A percentile compares a stretch with the other conserved stretches of the same genome.
Conservation (phyloP, 352 stramenopile species). For the Globisporangium parvum region DNA sequence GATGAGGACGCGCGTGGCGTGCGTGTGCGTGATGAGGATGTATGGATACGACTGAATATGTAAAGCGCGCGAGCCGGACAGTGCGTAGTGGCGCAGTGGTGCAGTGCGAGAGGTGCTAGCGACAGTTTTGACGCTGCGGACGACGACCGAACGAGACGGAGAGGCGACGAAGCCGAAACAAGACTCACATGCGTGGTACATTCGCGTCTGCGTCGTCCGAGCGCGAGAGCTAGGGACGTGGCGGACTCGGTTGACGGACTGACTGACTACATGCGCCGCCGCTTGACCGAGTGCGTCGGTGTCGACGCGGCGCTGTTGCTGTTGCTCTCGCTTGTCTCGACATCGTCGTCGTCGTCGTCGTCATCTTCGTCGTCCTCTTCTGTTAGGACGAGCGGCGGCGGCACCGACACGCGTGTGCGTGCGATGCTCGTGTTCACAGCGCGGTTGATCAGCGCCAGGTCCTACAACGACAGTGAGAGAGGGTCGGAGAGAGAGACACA, state of each 20-base stretch:
- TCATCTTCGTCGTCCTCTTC: slow-evolving; percentile 10
- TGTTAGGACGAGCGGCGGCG: slow-evolving; percentile 8
- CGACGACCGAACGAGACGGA: too few species aligned
- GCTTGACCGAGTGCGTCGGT: slow-evolving; percentile 15
- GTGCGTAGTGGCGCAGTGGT: not conserved
- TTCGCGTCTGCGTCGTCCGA: too few species aligned
- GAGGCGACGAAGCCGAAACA: too few species aligned
- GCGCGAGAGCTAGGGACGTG: too few species aligned
- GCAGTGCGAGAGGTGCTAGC: too few species aligned
- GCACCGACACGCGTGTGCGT: slow-evolving; percentile 13
- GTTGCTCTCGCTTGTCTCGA: slow-evolving; percentile 21
- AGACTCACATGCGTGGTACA: not conserved
- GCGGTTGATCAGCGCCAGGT: slow-evolving; percentile 70
- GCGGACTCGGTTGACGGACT: too few species aligned
- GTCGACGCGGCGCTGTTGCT: slow-evolving; percentile 21
- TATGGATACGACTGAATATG: slow-evolving; percentile 10
- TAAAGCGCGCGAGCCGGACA: not conserved
- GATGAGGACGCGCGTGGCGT: too few species aligned
- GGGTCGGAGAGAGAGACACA: not conserved
- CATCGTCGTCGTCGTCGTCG: slow-evolving; percentile 12
- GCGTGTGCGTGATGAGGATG: not conserved
- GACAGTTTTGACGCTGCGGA: not conserved
- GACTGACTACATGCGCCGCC: slow-evolving; percentile 9
- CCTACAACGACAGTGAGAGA: slow-evolving; percentile 21
- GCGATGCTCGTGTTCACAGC: slow-evolving; percentile 46